Evolutionary conservation across 2,329 filamentous ascomycete genomes (phyloP), one percentile per base, ranked within the genome.

Genomic region (Penicillium brevicompactum): DNA sequence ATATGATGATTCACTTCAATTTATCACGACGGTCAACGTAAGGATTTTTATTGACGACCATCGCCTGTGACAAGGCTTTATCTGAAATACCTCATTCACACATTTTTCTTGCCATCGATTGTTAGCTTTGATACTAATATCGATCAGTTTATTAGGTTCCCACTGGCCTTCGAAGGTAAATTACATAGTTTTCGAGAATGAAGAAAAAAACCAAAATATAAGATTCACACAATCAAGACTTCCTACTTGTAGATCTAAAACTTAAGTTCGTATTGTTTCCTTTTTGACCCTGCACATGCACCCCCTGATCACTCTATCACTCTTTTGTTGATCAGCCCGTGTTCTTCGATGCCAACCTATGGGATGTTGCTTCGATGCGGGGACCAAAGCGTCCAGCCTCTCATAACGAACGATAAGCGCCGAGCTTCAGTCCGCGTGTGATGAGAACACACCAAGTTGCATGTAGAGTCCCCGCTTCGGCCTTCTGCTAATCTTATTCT

Each of bases 11-110:
- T 82, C 80, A 74, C 67, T 70, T 63, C 71, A 80, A 77, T 81
- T 84, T 84, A 86, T 90, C 88, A 91, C 88, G 88, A 91, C 88
- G 88, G 88, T 91, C 88, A 88, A 88, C 88, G 88, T 90, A 91
- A 86, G 83, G 62, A 66, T 80, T 84, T 79, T 76, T 82, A 78
- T 88, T 91, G 88, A 90, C 90, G 88, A 91, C 80, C 87, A 79
- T 77, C 65, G 87, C 87, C 87, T 86, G 79, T 90, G 87, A 90
- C 87, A 87, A 80, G 87, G 87, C 87, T 65, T 67, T 63, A 74
- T 73, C 72, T 75, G 69, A 72, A 57, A 49, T 41, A 44, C 47
- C 38, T 51, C 55, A 27, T 38, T 34, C 50, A 18, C 27, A 54
- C 14, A 21, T 51, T 58, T 27, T 45, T 52, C 46, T 44, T 50